Evolutionary conservation across 139 green algal species (phyloP).

Genomic region (Chlorella vulgaris): DNA sequence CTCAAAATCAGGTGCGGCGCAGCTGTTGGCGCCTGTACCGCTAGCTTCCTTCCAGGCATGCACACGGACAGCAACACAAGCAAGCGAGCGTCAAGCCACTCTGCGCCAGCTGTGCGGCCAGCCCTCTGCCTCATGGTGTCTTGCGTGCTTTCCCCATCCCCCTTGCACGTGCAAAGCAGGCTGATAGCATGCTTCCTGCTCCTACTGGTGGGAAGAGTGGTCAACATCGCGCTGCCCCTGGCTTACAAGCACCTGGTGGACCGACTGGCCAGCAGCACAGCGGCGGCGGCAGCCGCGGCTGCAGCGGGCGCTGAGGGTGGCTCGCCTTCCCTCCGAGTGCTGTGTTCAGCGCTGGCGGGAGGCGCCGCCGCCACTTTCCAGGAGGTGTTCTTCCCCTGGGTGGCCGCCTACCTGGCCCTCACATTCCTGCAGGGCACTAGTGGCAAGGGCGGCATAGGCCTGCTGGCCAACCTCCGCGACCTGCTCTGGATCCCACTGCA

Average conservation of each 20-base stretch:
- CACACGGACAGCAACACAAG: too few relatives aligned
- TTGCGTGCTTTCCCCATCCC: background rate
- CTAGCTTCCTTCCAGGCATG: too few relatives aligned
- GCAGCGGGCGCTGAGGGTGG: background rate
- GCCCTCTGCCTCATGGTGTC: background rate
- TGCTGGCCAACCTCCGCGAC: constrained; percentile 76
- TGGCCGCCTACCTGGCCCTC: constrained; percentile 38
- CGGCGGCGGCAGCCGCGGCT: background rate
- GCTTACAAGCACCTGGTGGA: constrained; percentile 74
- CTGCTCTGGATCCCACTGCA: constrained; percentile 83
- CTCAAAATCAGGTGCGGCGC: constrained; percentile 18
- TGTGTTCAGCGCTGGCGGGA: constrained; percentile 40
- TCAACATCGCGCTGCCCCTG: constrained; percentile 82
- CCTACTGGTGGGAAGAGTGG: constrained; percentile 60
- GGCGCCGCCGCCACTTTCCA: constrained; percentile 52
- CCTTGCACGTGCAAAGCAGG: background rate
- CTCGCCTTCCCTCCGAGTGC: constrained; percentile 21
- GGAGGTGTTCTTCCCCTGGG: constrained; percentile 54
- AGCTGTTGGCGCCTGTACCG: too few relatives aligned
- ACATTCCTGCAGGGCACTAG: constrained; percentile 47
- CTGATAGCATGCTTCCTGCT: constrained; percentile 66
- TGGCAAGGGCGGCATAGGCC: constrained; percentile 62
- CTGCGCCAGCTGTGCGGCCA: background rate
- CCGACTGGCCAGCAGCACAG: constrained; percentile 32
- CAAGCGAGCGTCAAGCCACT: too few relatives aligned